Evolutionary conservation across 2,329 filamentous ascomycete species (phyloP).

Genomic region (Venturia oleaginea): DNA sequence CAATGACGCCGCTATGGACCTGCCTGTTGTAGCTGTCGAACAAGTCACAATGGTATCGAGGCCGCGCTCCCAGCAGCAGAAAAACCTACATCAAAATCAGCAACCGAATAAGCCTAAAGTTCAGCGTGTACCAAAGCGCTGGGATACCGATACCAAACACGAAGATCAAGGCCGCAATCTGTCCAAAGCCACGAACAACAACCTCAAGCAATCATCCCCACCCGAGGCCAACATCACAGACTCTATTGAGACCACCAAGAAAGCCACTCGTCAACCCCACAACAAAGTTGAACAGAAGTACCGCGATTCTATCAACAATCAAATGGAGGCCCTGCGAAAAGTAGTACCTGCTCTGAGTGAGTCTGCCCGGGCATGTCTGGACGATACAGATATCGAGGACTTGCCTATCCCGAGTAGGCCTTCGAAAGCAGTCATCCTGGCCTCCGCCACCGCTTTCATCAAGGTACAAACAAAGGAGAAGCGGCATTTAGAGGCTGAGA

Average conservation of each 20-base stretch:
- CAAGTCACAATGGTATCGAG: background rate
- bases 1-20: background rate
- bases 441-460: conserved; percentile 37
- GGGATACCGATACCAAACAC: background rate
- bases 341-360: conserved; percentile 34
- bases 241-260: conserved; percentile 18
- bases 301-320: conserved; percentile 37
- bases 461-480: conserved; percentile 37
- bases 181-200: background rate
- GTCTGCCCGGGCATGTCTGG: conserved; percentile 8
- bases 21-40: background rate
- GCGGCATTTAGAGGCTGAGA: conserved; percentile 30
- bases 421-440: conserved; percentile 38
- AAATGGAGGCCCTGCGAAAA: conserved; percentile 33
- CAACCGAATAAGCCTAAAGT: background rate
- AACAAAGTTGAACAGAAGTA: conserved; percentile 40
- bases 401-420: conserved; percentile 32
- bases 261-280: conserved; percentile 30
- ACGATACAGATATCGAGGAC: conserved; percentile 32
- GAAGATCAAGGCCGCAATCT: background rate
- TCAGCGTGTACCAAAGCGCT: background rate
- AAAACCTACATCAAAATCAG: background rate
- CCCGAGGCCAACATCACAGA: conserved; percentile 18
- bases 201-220: conserved; percentile 13
- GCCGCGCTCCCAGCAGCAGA: background rate